phyloP scores from a whole-genome alignment of 768 basidiomycete genomes.

The Lentinula raphanica region DNA sequence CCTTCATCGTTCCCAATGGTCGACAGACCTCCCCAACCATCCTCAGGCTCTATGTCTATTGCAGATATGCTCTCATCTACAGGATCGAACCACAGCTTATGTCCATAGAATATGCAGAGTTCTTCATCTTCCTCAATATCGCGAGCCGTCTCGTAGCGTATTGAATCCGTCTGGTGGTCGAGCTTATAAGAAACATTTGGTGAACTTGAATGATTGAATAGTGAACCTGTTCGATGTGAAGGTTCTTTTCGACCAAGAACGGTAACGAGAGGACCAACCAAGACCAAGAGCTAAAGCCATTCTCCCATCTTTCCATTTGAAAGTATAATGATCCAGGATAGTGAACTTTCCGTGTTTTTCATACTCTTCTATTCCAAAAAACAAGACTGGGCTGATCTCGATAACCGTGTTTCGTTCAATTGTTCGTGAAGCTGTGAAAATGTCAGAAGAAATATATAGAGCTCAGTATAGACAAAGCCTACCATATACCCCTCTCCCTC shows the following conservation, averaged over 20 bases:
- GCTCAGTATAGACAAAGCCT: slow-evolving; percentile 10
- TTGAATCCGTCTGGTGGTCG: slow-evolving; percentile 49
- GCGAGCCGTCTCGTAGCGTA: slow-evolving; percentile 55
- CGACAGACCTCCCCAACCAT: slow-evolving; percentile 44
- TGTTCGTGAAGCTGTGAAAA: slow-evolving; percentile 36
- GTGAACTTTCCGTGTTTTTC: slow-evolving; percentile 57
- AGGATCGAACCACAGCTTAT: slow-evolving; percentile 59
- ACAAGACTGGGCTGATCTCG: slow-evolving; percentile 82
- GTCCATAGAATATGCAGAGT: slow-evolving; percentile 74
- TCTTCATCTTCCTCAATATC: slow-evolving; percentile 59
- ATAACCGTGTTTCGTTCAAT: slow-evolving; percentile 64
- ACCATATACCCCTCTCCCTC: slow-evolving; percentile 68
- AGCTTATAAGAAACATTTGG: slow-evolving; percentile 70
- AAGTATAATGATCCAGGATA: slow-evolving; percentile 69
- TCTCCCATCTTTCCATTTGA: slow-evolving; percentile 66
- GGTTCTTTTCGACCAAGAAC: not conserved
- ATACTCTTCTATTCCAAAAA: slow-evolving; percentile 71
- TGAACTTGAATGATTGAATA: slow-evolving; percentile 71
- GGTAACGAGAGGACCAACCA: slow-evolving; percentile 38
- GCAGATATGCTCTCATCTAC: slow-evolving; percentile 18
- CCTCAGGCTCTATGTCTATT: slow-evolving; percentile 23
- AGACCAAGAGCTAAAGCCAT: slow-evolving; percentile 79
- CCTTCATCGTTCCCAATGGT: not conserved
- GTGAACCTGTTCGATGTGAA: slow-evolving; percentile 60
- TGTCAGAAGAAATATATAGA: not conserved